These are phyloP conservation scores for Hortaea werneckii DNA, from an alignment of 2,329 filamentous ascomycete genomes.

Conservation along the genomic window DNA sequence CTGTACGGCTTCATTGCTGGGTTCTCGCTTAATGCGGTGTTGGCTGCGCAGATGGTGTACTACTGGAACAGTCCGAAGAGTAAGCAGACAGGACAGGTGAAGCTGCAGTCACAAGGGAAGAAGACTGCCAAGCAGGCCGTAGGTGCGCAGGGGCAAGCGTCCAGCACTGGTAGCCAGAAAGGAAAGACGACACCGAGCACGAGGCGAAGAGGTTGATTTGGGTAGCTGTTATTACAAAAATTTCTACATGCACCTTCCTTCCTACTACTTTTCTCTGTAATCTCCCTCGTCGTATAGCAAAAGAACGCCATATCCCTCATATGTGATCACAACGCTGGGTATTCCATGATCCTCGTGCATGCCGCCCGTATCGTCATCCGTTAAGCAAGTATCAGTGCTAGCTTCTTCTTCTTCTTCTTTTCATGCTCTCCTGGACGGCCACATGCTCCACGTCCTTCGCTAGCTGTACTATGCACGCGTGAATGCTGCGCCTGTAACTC, in stretches of 20 bases:
- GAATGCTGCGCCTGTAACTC: background rate
- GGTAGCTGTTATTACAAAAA: no score
- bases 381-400: background rate
- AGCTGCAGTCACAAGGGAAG: conserved; percentile 29
- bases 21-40: conserved; percentile 76
- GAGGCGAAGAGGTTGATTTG: conserved; percentile 40
- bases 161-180: conserved; percentile 1
- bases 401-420: background rate
- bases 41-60: conserved; percentile 85
- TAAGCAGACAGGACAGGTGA: conserved; percentile 28
- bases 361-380: background rate
- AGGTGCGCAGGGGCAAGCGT: conserved; percentile 1
- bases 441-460: conserved; percentile 9
- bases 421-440: conserved; percentile 4
- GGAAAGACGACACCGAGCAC: conserved; percentile 43
- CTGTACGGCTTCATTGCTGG: conserved; percentile 89
- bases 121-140: conserved; percentile 14
- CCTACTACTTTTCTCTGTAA: no score
- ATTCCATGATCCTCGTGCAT: conserved; percentile 1
- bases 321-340: background rate
- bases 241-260: no score
- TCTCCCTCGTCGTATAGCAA: no score
- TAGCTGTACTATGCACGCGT: background rate
- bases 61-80: conserved; percentile 69
- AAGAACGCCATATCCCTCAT: no score